These are phyloP conservation scores for Eucalyptus lansdowneana DNA, from an alignment of 345 rosid species.

Conservation along the genomic window DNA sequence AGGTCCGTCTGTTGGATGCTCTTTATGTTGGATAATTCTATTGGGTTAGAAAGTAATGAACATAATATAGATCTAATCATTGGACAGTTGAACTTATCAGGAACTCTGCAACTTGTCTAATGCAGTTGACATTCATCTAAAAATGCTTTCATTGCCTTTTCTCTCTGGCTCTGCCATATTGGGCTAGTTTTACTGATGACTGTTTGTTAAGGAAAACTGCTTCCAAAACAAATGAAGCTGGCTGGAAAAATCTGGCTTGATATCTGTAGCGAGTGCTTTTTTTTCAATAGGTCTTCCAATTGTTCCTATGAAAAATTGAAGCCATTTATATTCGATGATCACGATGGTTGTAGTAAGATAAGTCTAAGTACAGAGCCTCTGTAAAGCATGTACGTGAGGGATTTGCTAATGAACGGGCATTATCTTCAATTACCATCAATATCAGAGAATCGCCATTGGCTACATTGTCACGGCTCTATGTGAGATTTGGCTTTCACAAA, in stretches of 20 bases:
- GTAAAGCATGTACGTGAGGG: neutral
- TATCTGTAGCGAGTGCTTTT: neutral
- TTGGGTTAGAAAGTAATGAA: neutral
- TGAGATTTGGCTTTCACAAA: slow-evolving; percentile 30
- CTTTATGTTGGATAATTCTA: neutral
- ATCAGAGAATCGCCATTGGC: slow-evolving; percentile 38
- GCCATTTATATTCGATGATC: neutral
- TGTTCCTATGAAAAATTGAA: neutral
- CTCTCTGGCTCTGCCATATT: neutral
- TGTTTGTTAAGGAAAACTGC: neutral
- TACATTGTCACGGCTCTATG: slow-evolving; percentile 27
- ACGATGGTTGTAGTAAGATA: neutral
- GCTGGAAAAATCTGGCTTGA: neutral
- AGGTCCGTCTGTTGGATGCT: slow-evolving; percentile 3
- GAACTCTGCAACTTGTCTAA: neutral
- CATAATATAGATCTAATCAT: neutral
- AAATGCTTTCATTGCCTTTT: neutral
- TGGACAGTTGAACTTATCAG: neutral
- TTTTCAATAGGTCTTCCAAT: neutral
- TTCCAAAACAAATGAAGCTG: neutral
- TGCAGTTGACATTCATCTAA: neutral
- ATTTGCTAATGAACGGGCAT: neutral
- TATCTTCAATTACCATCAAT: neutral
- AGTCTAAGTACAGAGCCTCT: neutral
- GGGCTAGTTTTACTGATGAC: neutral